phyloP scores from a whole-genome alignment of 495 filamentous ascomycete species.

The Articulospora tetracladia region DNA sequence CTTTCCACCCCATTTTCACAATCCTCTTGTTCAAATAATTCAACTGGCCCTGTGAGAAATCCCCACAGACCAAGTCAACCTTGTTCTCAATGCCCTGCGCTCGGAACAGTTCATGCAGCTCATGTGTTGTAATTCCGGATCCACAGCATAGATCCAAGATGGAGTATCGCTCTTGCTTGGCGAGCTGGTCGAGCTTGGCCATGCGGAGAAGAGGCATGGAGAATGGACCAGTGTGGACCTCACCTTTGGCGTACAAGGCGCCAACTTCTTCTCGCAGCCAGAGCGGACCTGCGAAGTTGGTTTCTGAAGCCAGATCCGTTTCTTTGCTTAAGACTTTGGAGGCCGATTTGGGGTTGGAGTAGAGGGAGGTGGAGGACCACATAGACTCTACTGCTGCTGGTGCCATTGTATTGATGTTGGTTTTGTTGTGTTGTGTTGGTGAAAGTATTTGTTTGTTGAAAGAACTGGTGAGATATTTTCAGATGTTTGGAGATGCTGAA shows the following conservation, averaged over 20 bases:
- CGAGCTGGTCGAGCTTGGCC: conserved; percentile 25
- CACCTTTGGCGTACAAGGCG: conserved; percentile 30
- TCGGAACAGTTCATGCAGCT: conserved; percentile 27
- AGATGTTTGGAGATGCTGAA: too few species aligned
- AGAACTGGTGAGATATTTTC: too few species aligned
- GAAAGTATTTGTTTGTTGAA: not conserved
- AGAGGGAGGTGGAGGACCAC: not conserved
- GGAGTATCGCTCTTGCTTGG: conserved; percentile 23
- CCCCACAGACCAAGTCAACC: conserved; percentile 34
- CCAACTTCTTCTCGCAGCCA: conserved; percentile 28
- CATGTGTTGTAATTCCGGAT: conserved; percentile 35
- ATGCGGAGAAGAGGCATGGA: conserved; percentile 30
- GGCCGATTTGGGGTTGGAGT: not conserved
- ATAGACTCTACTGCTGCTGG: not conserved
- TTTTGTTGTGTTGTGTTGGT: not conserved
- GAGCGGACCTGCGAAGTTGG: conserved; percentile 1
- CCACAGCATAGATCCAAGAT: conserved; percentile 41
- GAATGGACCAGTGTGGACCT: conserved; percentile 31
- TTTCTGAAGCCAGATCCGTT: not conserved
- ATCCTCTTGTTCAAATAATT: conserved; percentile 28
- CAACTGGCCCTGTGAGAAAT: conserved; percentile 34
- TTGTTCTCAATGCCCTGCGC: conserved; percentile 16
- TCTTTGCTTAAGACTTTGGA: too few species aligned
- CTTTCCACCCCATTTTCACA: conserved; percentile 30
- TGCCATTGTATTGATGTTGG: not conserved